Base-by-base conservation (phyloP, 1,139 yeast genomes). In the Candida labiduridarum region DNA sequence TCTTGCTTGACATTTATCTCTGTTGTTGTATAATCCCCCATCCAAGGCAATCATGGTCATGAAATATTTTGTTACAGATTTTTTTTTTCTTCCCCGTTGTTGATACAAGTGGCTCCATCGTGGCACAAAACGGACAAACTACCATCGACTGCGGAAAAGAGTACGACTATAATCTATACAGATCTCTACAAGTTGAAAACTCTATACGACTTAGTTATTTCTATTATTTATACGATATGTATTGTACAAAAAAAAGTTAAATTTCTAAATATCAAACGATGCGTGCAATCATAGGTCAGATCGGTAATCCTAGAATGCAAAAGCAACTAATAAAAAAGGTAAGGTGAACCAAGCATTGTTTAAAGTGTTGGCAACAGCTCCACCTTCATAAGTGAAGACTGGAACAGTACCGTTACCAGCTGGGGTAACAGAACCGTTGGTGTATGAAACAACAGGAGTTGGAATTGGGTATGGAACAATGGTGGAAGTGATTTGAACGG, bases 381-480 rank as follows among this genome's bases (percentile, higher is more conserved):
- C 57, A 47, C 56, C 58, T 52, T 54, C 57, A 38, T 43, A 54
- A 38, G 47, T 48, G 14, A 43, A 18, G 18, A 50, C 50, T 38
- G 55, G 53, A 33, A 25, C 45, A 41, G 52, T 47, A 2, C 18
- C 38, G n/a, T 31, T 41, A 41, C 36, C 35, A 18, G 38, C 33
- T 4, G 38, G n/a, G 22, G 34, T 39, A 30, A 49, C 39, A 42
- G 38, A n/a, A 41, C 33, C 48, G 16, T 36, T 38, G 42, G 31
- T 33, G 39, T 41, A 30, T 42, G 34, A 38, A 45, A 36, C 31
- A 41, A 44, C 44, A 41, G 50, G 33, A n/a, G 50, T 40, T 40
- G 55, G 35, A 16, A 46, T n/a, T 31, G 44, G 25, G 43, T 49
- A 41, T 35, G 56, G 49, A 35, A 29, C 27, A 25, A 50, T 18